These are phyloP conservation scores for Anthostomella pinea DNA, from an alignment of 2,329 filamentous ascomycete species.

Conservation along the genomic window DNA sequence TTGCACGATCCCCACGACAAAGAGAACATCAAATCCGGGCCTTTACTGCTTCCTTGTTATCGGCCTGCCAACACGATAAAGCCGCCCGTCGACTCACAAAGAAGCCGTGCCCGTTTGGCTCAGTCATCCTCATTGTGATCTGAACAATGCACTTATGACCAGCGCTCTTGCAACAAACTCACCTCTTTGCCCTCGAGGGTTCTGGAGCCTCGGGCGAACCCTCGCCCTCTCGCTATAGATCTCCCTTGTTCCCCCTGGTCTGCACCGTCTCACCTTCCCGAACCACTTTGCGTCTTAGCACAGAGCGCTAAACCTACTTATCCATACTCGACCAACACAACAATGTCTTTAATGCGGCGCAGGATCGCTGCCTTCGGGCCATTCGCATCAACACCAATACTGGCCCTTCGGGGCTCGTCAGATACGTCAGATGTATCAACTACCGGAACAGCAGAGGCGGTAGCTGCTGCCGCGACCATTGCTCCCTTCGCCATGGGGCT, in stretches of 20 bases:
- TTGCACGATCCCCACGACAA: conserved; percentile 7
- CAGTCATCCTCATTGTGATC: conserved; percentile 16
- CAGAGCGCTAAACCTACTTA: conserved; percentile 7
- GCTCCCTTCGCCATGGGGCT: conserved; percentile 54
- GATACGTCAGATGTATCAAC: conserved; percentile 6
- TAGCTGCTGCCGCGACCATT: conserved; percentile 43
- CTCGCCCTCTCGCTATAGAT: conserved; percentile 23
- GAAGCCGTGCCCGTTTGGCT: conserved; percentile 5
- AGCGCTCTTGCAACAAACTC: conserved; percentile 11
- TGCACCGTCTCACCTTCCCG: conserved; percentile 6
- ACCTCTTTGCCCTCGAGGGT: conserved; percentile 23
- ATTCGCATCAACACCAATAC: conserved; percentile 25
- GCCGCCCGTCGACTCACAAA: conserved; percentile 15
- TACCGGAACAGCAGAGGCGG: conserved; percentile 15
- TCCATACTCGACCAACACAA: conserved; percentile 10
- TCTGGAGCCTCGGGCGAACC: conserved; percentile 18
- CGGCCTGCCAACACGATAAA: conserved; percentile 13
- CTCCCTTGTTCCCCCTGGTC: conserved; percentile 17
- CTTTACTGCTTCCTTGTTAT: too few relatives aligned
- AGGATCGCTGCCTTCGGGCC: conserved; percentile 31
- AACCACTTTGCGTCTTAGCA: conserved; percentile 7
- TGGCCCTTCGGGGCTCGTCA: conserved; percentile 23
- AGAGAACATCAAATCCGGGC: neutral
- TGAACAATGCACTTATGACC: conserved; percentile 31
- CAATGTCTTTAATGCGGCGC: conserved; percentile 33